Evolutionary conservation across 2,329 filamentous ascomycete genomes (phyloP).

Genomic region (Xylariomycetidae sp.): DNA sequence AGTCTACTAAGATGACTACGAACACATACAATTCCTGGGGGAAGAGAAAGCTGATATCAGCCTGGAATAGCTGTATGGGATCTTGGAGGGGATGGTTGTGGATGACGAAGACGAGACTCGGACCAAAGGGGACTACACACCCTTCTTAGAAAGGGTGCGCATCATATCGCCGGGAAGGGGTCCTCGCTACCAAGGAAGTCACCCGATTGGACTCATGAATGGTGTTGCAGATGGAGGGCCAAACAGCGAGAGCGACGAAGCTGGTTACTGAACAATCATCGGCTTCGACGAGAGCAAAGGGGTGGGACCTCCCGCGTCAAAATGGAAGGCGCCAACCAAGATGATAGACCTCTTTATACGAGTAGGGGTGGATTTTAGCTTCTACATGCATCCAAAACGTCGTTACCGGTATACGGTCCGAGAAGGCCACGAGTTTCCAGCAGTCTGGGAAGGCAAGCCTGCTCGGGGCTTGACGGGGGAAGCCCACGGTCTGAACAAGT

Average conservation of each 20-base stretch:
- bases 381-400: constrained; percentile 1
- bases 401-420: constrained; percentile 2
- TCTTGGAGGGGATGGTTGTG: not conserved
- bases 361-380: constrained; percentile 4
- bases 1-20: constrained; percentile 2
- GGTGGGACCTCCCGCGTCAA: not conserved
- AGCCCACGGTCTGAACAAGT: too few relatives aligned
- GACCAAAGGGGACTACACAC: constrained; percentile 1
- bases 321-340: not conserved
- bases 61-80: constrained; percentile 2
- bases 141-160: constrained; percentile 1
- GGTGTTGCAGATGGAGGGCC: not conserved
- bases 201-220: too few relatives aligned
- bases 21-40: not conserved
- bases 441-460: constrained; percentile 1
- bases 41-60: not conserved
- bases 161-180: constrained; percentile 1
- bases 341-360: constrained; percentile 1
- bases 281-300: constrained; percentile 1
- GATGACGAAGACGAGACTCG: too few relatives aligned
- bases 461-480: too few relatives aligned
- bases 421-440: constrained; percentile 1
- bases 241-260: too few relatives aligned
- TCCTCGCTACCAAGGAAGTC: too few relatives aligned
- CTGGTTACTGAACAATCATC: not conserved